Evolutionary conservation across 2,329 filamentous ascomycete species (phyloP), one percentile per base, ranked within the genome.

Genomic region (Dactylellina leptospora): DNA sequence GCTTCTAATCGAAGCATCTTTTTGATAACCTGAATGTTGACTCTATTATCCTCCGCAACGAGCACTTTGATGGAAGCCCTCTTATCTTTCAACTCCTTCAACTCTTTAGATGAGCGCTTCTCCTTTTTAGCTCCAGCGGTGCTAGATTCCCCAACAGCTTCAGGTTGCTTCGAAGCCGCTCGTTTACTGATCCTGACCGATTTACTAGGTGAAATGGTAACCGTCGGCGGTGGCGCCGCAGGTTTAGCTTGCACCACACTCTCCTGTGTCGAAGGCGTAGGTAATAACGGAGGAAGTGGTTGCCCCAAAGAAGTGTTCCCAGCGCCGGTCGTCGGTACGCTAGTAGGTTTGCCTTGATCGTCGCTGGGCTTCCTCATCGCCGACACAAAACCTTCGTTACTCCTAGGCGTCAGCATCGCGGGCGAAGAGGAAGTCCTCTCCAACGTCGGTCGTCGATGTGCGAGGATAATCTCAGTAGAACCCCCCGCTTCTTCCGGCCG

Each of bases 11-110:
- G 81, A 48, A 88, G 80, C 86, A 88, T 88, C 55, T 86, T 86
- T 62, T 87, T 80, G 3, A 87, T 81, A 74, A 87, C 85, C 77
- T 87, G 85, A 76, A 86, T 85, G 74, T 87, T 87, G 28, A 87
- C 84, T 50, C 86, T 85, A 78, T 90, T 90, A 77, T 90, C 87
- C 79, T 97, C 93, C 0, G 93, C 93, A 10, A 97, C 92, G 9
- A 97, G 83, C 0, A 96, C 91, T 18, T 90, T 72, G 11, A 72
- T 64, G 8, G 68, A 72, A 4, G 68, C 68, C 13, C 68, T 36
- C 44, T 72, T 72, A 38, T 72, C 55, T 10, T 66, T 66, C 0
- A 73, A 42, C 5, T 68, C 48, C 20, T 61, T 62, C 48, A 55
- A 20, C n/a, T 69, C 69, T 23, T 66, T 73, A 9, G 42, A 44